Evolutionary conservation across 75 land plant species (phyloP), one percentile per base, ranked within the genome.

Genomic region (Isoetes taiwanensis): DNA sequence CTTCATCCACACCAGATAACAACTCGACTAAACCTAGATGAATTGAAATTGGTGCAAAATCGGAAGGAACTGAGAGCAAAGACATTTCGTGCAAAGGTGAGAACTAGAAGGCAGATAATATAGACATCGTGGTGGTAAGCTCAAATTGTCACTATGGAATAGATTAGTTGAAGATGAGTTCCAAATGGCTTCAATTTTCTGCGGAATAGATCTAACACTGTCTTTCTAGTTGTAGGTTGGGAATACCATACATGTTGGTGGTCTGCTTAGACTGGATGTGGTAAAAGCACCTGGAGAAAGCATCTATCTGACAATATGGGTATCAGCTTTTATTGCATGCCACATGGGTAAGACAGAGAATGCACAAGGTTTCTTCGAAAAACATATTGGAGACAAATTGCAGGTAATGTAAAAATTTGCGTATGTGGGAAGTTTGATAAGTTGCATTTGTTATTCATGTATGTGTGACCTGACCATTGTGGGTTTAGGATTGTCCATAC

Each of bases 61-160:
- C 78, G 97, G 0, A 91, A 91, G 65, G 85, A 83, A 72, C 75
- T 91, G 40, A 76, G 77, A 55, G 91, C 97, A 34, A 69, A 84
- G 12, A 76, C 82, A 28, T 91, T 80, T 56, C 69, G 97, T 30
- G 63, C 87, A 39, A 77, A 78, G 86, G 97, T 83, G 25, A 34
- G 72, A 12, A 11, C 28, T 82, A 72, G 26, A 72, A n/a, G 81
- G 50, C 59, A 79, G 57, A 85, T 54, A 27, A 2, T 4, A 4
- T 12, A 30, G 4, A 23, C 34, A 8, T 6, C 16, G 6, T 55
- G 20, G 12, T 80, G 84, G 84, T 37, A 58, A 11, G 41, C 24
- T 57, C 41, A 24, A 17, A 46, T 63, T 1, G 54, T 69, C 29
- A 57, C 27, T 29, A 28, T 58, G 41, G 11, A 43, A 24, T 30